Evolutionary conservation across 1,284 basidiomycete genomes (phyloP), one percentile per base, ranked within the genome.

Genomic region (Fomitopsis betulina): DNA sequence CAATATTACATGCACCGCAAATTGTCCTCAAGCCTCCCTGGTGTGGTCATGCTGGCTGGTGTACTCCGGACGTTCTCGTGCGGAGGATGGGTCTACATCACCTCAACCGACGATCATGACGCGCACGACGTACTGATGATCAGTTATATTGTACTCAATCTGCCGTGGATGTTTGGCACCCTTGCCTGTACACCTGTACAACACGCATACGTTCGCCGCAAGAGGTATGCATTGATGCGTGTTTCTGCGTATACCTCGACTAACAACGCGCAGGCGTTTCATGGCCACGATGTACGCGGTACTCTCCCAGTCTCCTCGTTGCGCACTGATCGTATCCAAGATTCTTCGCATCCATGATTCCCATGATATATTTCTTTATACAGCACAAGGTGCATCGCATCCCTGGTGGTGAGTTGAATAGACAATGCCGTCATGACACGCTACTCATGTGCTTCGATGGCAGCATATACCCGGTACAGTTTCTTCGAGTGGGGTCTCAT

Each of bases 81-180:
- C 64, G 93, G 90, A 27, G 94, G 94, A 27, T 98, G 94, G 94
- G 92, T 96, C 49, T 97, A 89, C 68, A 86, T 97, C 66, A 96
- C 95, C 0, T 90, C 88, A 5, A 84, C 73, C 38, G 92, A 94
- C 67, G 82, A 91, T 70, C 89, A 91, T 65, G 87, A 91, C 67
- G 78, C 82, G 17, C 94, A 98, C 73, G 94, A 97, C 72, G 76
- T 95, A 23, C 85, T 89, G 69, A 97, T 98, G 94, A 88, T 95
- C 61, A 70, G 81, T 56, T 95, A 93, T 68, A 88, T 94, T 60
- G 77, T 91, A 2, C 83, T 85, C 68, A 93, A 91, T 63, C 66
- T 92, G 3, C 91, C 92, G 0, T 98, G 94, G 94, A 96, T 96
- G 93, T 70, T 85, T 40, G 85, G 90, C 30, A 83, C 85, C 5